Percentiles rank a stretch among this genome's conserved stretches.
phyloP scores from a whole-genome alignment of 2,329 filamentous ascomycete species.

The Alternaria rosae region DNA sequence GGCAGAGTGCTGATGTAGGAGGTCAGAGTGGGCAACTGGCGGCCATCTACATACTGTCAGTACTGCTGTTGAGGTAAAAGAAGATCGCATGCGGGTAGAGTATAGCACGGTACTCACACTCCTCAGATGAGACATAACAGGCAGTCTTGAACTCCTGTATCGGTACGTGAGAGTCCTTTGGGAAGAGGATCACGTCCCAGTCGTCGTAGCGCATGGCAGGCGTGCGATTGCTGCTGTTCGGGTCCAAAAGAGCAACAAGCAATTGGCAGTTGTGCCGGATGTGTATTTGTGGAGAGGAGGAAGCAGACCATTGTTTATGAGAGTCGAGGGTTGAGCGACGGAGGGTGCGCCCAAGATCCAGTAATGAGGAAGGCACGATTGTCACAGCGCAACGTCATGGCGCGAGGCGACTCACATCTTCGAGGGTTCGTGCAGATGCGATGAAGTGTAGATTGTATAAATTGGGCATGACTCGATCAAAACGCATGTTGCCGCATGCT shows the following conservation, averaged over 20 bases:
- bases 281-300: constrained; percentile 7
- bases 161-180: constrained; percentile 69
- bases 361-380: constrained; percentile 16
- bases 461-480: background rate
- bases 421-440: background rate
- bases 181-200: constrained; percentile 87
- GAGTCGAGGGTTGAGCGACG: background rate
- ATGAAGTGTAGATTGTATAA: background rate
- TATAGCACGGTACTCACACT: constrained; percentile 27
- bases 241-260: constrained; percentile 27
- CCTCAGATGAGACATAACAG: constrained; percentile 70
- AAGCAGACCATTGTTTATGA: constrained; percentile 11
- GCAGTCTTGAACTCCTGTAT: constrained; percentile 83
- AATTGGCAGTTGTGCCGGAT: constrained; percentile 15
- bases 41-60: constrained; percentile 33
- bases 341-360: background rate
- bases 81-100: background rate
- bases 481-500: background rate
- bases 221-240: constrained; percentile 21
- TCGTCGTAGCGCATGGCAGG: constrained; percentile 79
- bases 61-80: background rate
- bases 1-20: constrained; percentile 41
- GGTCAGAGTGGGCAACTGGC: constrained; percentile 38
- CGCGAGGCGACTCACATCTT: background rate
- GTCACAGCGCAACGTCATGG: background rate